Conservation (phyloP, 805 yeast species). For the Candida yuanshanica region DNA sequence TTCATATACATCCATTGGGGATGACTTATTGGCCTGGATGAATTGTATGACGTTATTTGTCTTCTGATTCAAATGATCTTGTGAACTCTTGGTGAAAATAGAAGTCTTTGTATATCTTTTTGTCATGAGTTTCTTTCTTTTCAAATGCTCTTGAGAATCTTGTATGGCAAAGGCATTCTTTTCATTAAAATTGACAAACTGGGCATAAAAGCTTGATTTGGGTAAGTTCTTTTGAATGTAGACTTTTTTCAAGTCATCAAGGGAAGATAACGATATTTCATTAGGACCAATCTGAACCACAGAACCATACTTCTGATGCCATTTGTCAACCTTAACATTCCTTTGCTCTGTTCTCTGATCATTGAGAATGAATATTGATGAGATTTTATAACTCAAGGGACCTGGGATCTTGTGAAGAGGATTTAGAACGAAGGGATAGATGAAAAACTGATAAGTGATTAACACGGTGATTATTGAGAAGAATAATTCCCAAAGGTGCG, state of each 20-base stretch:
- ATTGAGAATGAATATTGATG: slow-evolving; percentile 36
- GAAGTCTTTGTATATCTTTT: slow-evolving; percentile 41
- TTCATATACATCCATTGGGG: slow-evolving; percentile 48
- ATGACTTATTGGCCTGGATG: slow-evolving; percentile 7
- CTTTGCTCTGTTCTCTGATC: slow-evolving; percentile 43
- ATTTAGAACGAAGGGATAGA: slow-evolving; percentile 43
- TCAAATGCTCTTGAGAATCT: slow-evolving; percentile 42
- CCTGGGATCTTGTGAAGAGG: slow-evolving; percentile 54
- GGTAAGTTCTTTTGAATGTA: slow-evolving; percentile 51
- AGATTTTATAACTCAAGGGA: slow-evolving; percentile 44
- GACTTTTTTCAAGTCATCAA: slow-evolving; percentile 45
- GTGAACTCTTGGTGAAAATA: slow-evolving; percentile 29
- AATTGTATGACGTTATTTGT: slow-evolving; percentile 24
- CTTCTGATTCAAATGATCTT: slow-evolving; percentile 28
- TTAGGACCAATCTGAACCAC: slow-evolving; percentile 56
- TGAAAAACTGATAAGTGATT: slow-evolving; percentile 27
- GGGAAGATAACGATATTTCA: slow-evolving; percentile 54
- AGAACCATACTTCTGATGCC: slow-evolving; percentile 56
- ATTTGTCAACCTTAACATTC: slow-evolving; percentile 39
- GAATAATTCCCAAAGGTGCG: not conserved
- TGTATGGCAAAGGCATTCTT: slow-evolving; percentile 55
- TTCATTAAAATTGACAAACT: slow-evolving; percentile 53
- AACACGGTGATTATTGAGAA: not conserved
- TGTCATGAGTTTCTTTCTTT: slow-evolving; percentile 34
- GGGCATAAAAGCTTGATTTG: slow-evolving; percentile 51